Evolutionary conservation across 2,329 filamentous ascomycete species (phyloP).

Genomic region (Colletotrichum sp.): DNA sequence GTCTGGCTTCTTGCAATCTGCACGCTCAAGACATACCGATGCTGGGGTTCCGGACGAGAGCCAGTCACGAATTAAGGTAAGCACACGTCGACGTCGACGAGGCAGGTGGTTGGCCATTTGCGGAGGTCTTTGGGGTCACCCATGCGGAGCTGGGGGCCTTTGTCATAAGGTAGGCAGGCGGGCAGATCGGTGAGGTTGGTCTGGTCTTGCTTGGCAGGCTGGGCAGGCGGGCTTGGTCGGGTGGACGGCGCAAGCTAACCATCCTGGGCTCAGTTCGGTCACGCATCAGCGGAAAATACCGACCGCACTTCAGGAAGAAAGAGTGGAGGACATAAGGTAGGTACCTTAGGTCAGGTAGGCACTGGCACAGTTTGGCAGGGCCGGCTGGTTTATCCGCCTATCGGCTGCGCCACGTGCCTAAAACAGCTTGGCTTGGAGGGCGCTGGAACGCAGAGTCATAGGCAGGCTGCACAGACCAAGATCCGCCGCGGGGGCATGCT

Average conservation of each 20-base stretch:
- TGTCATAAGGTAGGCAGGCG: not conserved
- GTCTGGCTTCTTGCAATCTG: not conserved
- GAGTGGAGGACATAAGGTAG: not conserved
- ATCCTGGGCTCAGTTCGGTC: not conserved
- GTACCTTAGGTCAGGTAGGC: too few relatives aligned
- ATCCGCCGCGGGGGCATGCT: not conserved
- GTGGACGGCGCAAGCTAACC: not conserved
- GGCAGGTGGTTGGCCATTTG: not conserved
- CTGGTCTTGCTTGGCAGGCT: not conserved
- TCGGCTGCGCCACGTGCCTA: constrained; percentile 3
- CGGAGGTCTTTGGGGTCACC: not conserved
- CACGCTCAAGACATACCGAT: not conserved
- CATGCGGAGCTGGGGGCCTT: not conserved
- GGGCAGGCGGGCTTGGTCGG: not conserved
- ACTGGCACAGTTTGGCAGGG: not conserved
- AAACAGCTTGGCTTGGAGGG: not conserved
- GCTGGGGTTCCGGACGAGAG: not conserved
- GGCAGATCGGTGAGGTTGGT: not conserved
- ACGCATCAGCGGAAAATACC: not conserved
- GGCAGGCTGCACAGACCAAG: not conserved
- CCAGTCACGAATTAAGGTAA: not conserved
- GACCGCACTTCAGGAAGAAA: not conserved
- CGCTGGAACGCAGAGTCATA: not conserved
- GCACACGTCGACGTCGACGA: not conserved
- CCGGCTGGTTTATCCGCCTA: constrained; percentile 7